Base-by-base conservation (phyloP, 2,329 filamentous ascomycete genomes). In the Ceratocystis alfenasii region DNA sequence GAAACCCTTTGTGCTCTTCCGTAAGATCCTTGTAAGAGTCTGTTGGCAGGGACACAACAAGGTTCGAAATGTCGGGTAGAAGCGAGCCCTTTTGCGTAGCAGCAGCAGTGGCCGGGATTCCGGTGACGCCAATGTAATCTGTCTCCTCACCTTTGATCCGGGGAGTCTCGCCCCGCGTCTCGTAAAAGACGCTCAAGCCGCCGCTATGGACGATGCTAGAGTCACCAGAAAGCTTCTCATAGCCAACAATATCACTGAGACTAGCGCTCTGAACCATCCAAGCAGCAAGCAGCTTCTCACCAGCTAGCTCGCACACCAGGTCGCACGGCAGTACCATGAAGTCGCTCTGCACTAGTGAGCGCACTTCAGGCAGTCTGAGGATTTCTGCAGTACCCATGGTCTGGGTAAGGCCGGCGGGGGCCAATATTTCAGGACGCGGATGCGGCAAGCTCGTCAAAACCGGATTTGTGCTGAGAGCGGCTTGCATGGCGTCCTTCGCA, bases 311-410 rank as follows among this genome's bases (percentile, higher is more conserved):
- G 74, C 91, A 96, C 48, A 99, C 86, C 5, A 99, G 79, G 74
- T 99, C 94, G 75, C 94, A 99, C 0, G 94, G 93, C 3, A 99
- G 79, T 2, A 97, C 84, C 30, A 96, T 78, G 72, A 99, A 97
- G 75, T 99, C 90, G 12, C 86, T 85, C 65, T 84, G 90, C 71
- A 99, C 84, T 6, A 85, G 81, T n/a, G 81, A 79, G 72, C 88
- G 86, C 57, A 97, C 85, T 73, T 96, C 89, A 0, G 89, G 87
- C 7, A 96, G 80, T 8, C 92, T 85, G 64, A 99, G 83, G 22
- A 97, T 85, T 72, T 96, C 88, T 6, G 90, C 92, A 5, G 94
- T 97, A 63, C 91, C 91, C 0, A 88, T 95, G 68, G 89, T 94
- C 72, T 91, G 85, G 62, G 89, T 86, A 44, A 96, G 80, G 53